A percentile compares a stretch with the other conserved stretches of the same genome.
Evolutionary conservation across 768 basidiomycete genomes (phyloP).

Genomic region (Astraeus odoratus): DNA sequence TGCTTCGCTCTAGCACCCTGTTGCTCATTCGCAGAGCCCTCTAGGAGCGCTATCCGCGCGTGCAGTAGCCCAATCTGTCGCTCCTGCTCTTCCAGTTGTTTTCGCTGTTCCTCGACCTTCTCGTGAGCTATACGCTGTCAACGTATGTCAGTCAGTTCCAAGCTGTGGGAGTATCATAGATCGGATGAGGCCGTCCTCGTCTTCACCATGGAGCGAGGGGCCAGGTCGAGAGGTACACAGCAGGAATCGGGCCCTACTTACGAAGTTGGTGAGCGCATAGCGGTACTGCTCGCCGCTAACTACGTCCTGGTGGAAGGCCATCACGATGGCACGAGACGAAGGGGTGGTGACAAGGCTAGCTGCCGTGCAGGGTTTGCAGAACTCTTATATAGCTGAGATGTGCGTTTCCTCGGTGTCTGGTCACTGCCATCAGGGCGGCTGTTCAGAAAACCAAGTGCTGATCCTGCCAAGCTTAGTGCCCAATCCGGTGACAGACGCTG

Average conservation of each 20-base stretch:
- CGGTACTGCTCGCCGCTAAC: conserved; percentile 64
- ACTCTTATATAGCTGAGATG: no score
- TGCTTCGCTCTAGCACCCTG: conserved; percentile 24
- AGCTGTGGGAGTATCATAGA: not conserved
- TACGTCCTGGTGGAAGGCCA: conserved; percentile 22
- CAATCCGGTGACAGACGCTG: no score
- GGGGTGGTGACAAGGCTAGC: no score
- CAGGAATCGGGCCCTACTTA: conserved; percentile 27
- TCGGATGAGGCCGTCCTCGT: no score
- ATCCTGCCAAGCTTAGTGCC: no score
- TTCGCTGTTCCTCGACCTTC: conserved; percentile 77
- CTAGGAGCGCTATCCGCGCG: conserved; percentile 63
- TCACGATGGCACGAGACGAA: no score
- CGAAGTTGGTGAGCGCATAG: conserved; percentile 81
- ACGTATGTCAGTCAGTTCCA: not conserved
- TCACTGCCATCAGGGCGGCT: not conserved
- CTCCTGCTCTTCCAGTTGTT: conserved; percentile 78
- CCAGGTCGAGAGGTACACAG: not conserved
- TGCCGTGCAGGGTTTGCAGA: no score
- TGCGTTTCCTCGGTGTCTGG: no score
- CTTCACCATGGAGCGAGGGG: no score
- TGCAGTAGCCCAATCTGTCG: conserved; percentile 70
- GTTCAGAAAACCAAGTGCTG: no score
- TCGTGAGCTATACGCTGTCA: conserved; percentile 77
- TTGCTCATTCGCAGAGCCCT: conserved; percentile 47